phyloP scores from a whole-genome alignment of 306 rosid genomes.

The Trifolium dubium region DNA sequence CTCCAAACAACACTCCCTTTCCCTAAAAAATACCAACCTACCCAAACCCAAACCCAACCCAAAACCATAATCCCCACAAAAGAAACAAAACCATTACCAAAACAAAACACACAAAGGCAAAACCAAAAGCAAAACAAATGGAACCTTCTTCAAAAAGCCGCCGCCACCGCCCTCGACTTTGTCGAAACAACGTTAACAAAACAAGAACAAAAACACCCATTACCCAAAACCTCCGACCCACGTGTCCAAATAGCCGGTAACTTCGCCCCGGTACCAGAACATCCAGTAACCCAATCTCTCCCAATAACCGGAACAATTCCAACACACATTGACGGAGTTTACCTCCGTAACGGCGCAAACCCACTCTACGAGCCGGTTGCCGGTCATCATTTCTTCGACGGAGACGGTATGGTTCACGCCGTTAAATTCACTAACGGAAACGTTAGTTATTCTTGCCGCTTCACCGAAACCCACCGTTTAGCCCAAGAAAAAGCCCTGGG shows the following conservation, averaged over 20 bases:
- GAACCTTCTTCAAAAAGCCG: constrained; percentile 65
- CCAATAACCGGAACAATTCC: constrained; percentile 75
- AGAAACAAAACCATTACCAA: constrained; percentile 23
- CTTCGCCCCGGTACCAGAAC: constrained; percentile 89
- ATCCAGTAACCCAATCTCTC: constrained; percentile 45
- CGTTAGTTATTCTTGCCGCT: constrained; percentile 78
- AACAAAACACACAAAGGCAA: constrained; percentile 2
- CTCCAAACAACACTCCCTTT: constrained; percentile 71
- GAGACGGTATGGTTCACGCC: constrained; percentile 98
- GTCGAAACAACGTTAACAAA: constrained; percentile 62
- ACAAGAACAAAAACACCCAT: constrained; percentile 60
- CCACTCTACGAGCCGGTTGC: constrained; percentile 81
- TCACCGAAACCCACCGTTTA: constrained; percentile 80
- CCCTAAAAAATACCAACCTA: constrained; percentile 51
- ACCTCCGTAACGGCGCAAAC: constrained; percentile 93
- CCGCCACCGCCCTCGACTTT: constrained; percentile 63
- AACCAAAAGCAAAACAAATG: constrained; percentile 30
- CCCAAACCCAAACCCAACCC: neutral
- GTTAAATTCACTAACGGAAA: constrained; percentile 55
- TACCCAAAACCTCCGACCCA: constrained; percentile 94
- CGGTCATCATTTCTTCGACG: constrained; percentile 97
- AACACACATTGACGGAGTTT: constrained; percentile 73
- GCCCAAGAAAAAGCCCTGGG: constrained; percentile 74
- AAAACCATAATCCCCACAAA: constrained; percentile 29
- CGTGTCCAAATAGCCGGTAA: constrained; percentile 88